Evolutionary conservation across 768 basidiomycete genomes (phyloP).

Genomic region (Sarcomyxa edulis): DNA sequence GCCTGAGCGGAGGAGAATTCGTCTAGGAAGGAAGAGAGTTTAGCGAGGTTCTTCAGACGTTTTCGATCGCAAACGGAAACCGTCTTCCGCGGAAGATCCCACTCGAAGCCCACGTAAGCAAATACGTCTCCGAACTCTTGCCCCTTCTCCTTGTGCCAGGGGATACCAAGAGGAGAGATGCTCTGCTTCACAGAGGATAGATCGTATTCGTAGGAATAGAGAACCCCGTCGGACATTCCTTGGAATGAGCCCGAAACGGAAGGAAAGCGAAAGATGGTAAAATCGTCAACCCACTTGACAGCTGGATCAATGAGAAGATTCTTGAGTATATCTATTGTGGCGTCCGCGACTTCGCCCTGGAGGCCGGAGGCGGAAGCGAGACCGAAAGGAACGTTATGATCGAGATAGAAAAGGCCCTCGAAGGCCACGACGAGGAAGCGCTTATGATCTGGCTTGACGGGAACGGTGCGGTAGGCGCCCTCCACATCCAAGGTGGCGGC

Average conservation of each 20-base stretch:
- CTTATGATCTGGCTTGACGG: constrained; percentile 26
- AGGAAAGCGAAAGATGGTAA: constrained; percentile 8
- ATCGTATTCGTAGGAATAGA: constrained; percentile 1
- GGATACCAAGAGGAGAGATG: neutral
- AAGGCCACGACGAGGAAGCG: constrained; percentile 28
- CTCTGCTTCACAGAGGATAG: neutral
- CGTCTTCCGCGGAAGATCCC: constrained; percentile 17
- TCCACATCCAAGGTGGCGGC: constrained; percentile 25
- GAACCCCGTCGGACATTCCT: no score
- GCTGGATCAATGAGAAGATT: constrained; percentile 3
- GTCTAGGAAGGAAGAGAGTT: constrained; percentile 7
- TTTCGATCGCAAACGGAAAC: no score
- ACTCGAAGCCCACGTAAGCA: constrained; percentile 21
- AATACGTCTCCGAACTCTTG: constrained; percentile 9
- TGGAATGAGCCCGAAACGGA: no score
- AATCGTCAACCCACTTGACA: constrained; percentile 18
- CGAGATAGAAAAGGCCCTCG: constrained; percentile 10
- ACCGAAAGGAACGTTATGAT: constrained; percentile 16
- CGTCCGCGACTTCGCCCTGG: constrained; percentile 13
- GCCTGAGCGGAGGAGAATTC: no score
- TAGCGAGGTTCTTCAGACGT: no score
- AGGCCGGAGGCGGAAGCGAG: constrained; percentile 10
- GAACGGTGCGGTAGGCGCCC: constrained; percentile 28
- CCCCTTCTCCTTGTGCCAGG: constrained; percentile 14
- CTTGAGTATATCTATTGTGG: constrained; percentile 9